Evolutionary conservation across 768 basidiomycete species (phyloP).

Genomic region (Psilocybe sp.): DNA sequence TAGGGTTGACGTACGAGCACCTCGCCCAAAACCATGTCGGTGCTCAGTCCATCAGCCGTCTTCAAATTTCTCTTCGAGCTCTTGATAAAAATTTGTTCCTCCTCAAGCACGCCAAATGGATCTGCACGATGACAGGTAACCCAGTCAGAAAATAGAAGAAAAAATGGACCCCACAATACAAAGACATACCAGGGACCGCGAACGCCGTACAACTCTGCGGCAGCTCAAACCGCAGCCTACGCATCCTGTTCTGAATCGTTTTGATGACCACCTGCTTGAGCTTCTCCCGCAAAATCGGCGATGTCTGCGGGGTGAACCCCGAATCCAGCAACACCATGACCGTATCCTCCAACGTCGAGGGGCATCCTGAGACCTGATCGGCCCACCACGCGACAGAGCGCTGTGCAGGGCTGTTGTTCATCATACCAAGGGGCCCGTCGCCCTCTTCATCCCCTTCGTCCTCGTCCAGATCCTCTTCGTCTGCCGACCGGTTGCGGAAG

Average conservation of each 20-base stretch:
- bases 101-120: constrained; percentile 44
- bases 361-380: constrained; percentile 58
- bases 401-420: constrained; percentile 22
- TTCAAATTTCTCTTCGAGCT: constrained; percentile 42
- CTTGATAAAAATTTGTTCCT: constrained; percentile 57
- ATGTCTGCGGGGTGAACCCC: constrained; percentile 52
- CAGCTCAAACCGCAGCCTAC: constrained; percentile 44
- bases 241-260: constrained; percentile 35
- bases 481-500: constrained; percentile 40
- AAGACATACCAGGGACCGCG: constrained; percentile 50
- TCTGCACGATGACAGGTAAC: constrained; percentile 33
- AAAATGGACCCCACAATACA: neutral
- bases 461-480: constrained; percentile 32
- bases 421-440: constrained; percentile 24
- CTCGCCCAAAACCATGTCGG: constrained; percentile 53
- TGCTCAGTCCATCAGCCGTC: constrained; percentile 36
- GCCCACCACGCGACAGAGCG: constrained; percentile 66
- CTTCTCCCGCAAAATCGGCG: constrained; percentile 50
- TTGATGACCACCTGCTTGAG: constrained; percentile 43
- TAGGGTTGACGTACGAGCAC: constrained; percentile 35
- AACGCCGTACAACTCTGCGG: constrained; percentile 57
- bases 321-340: constrained; percentile 52
- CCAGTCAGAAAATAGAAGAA: neutral
- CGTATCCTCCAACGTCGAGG: constrained; percentile 63
- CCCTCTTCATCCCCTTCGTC: constrained; percentile 35